A percentile compares a stretch with the other conserved stretches of the same genome.
Conservation (phyloP, 495 filamentous ascomycete species). For the Hypoxylon perforatum region DNA sequence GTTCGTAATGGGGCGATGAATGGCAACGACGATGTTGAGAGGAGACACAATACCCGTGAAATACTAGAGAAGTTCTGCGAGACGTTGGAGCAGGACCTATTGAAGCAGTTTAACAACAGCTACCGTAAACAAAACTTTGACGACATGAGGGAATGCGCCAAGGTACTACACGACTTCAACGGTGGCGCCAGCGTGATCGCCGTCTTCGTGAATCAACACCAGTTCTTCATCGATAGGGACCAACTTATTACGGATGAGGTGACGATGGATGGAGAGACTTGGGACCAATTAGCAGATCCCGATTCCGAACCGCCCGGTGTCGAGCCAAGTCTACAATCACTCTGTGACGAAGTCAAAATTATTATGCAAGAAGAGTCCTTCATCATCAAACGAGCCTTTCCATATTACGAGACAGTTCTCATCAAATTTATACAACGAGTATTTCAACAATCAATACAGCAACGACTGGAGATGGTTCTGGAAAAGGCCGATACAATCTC, state of each 20-base stretch:
- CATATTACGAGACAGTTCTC: constrained; percentile 93
- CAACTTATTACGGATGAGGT: constrained; percentile 93
- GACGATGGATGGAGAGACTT: constrained; percentile 78
- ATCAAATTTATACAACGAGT: constrained; percentile 92
- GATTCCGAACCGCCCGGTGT: constrained; percentile 91
- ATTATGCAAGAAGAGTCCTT: constrained; percentile 97
- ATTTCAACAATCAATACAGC: constrained; percentile 98
- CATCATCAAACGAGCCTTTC: constrained; percentile 95
- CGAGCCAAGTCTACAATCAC: constrained; percentile 88
- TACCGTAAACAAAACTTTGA: constrained; percentile 94
- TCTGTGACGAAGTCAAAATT: constrained; percentile 92
- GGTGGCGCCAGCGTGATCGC: constrained; percentile 93
- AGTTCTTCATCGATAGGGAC: constrained; percentile 96
- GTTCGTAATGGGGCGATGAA: constrained; percentile 66
- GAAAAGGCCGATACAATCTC: constrained; percentile 93
- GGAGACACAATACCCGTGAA: constrained; percentile 78
- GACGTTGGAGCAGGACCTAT: constrained; percentile 90
- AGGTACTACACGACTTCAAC: constrained; percentile 94
- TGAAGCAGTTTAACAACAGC: constrained; percentile 96
- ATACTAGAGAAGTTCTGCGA: constrained; percentile 97
- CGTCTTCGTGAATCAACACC: constrained; percentile 97
- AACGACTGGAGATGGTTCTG: constrained; percentile 93
- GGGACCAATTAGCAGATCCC: constrained; percentile 93
- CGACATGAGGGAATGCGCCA: constrained; percentile 95
- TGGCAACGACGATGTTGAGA: constrained; percentile 53